Base-by-base conservation (phyloP, 306 rosid species). In the Glycine latifolia region DNA sequence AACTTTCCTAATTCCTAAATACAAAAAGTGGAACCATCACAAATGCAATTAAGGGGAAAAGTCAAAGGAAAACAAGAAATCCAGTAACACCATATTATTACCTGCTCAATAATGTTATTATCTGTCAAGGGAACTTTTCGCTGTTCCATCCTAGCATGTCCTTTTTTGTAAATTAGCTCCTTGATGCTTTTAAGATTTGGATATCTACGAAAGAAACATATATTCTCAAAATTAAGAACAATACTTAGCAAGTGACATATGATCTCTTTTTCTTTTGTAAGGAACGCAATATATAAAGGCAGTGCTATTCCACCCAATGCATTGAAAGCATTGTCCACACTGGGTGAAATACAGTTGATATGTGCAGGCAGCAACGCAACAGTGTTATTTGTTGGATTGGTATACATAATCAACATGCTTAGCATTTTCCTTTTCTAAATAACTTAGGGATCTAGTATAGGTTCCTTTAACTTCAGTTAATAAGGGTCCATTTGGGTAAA, bases 101-200 rank as follows among this genome's bases (percentile, higher is more conserved):
- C 98, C 98, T 91, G 92, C 85, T 94, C 97, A 17, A 92, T 89
- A 49, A 89, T 68, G 83, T 87, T 93, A 77, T 95, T 95, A 79
- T 95, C 99, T 0, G 97, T 95, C 86, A 95, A 85, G 33, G 97
- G 99, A 84, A 93, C 99, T 85, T 83, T 90, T 76, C 86, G 87
- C 78, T 84, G 84, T 71, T 87, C 91, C 39, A 92, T 70, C 68
- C 76, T 91, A 3, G 90, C 91, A 53, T 46, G 68, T 16, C 94
- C 99, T 82, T 92, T 95, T 87, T 95, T 95, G 91, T 71, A 85
- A 78, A 95, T 73, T 73, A 95, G 88, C 53, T 91, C 99, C 85
- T 84, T 90, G 77, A 90, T 89, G 76, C 82, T 95, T 87, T 91
- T 95, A 50, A 93, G 89, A 80, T 88, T 91, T 11, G 97, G 97